These are phyloP conservation scores for Talaromyces borbonicus DNA, from an alignment of 495 filamentous ascomycete species.

Conservation along the genomic window DNA sequence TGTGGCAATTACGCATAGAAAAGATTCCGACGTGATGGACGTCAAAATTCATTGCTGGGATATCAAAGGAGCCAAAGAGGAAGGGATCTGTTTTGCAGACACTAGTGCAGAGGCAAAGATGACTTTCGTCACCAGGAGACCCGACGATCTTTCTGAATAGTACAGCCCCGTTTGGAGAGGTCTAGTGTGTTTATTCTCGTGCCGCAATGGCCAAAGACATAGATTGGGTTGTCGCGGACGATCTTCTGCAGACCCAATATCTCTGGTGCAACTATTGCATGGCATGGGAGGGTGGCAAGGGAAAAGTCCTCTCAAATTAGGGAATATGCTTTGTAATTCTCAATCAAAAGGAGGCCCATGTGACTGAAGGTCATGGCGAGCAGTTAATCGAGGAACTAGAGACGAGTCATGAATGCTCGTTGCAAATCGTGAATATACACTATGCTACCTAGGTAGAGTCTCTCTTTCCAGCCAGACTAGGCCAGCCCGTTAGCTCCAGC, in stretches of 20 bases:
- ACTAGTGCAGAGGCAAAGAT: conserved; percentile 31
- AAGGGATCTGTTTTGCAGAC: conserved; percentile 42
- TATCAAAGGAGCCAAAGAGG: conserved; percentile 34
- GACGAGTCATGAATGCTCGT: no score
- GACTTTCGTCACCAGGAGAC: conserved; percentile 24
- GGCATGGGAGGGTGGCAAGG: not conserved
- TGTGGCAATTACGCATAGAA: conserved; percentile 51
- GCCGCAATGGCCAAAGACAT: no score
- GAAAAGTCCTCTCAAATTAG: not conserved
- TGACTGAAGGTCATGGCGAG: conserved; percentile 1
- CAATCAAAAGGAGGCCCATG: not conserved
- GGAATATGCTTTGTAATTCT: not conserved
- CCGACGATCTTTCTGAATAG: not conserved
- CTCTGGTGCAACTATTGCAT: not conserved
- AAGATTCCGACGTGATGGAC: conserved; percentile 15
- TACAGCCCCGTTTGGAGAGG: no score
- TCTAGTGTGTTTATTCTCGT: no score
- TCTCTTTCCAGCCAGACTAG: no score
- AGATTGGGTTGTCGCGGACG: not conserved
- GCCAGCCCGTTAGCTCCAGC: no score
- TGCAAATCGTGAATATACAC: no score
- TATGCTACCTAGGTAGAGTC: no score
- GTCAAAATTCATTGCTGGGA: conserved; percentile 38
- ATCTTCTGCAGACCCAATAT: not conserved
- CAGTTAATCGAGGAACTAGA: no score